Percentiles rank a stretch among this genome's conserved stretches.
Conservation (phyloP, 176 grass and related monocot species). For the Dendrocalamus sinicus region DNA sequence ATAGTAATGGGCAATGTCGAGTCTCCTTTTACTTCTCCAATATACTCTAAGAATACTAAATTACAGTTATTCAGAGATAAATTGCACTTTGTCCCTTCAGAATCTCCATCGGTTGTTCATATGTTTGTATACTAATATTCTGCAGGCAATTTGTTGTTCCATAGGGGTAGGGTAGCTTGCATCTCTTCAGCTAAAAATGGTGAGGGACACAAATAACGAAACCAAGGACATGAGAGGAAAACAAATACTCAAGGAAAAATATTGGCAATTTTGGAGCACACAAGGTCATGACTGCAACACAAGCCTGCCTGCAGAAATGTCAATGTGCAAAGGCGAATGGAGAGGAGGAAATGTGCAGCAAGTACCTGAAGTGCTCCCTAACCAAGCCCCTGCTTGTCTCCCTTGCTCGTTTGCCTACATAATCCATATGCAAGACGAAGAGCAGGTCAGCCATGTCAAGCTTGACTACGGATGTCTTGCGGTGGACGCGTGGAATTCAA, state of each 20-base stretch:
- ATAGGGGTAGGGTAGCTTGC: not conserved
- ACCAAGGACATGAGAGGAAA: not conserved
- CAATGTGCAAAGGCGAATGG: too few relatives aligned
- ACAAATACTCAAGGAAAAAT: too few relatives aligned
- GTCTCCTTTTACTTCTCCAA: not conserved
- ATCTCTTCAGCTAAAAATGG: not conserved
- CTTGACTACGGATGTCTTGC: too few relatives aligned
- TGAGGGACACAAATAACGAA: not conserved
- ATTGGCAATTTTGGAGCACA: not conserved
- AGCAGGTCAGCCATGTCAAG: too few relatives aligned
- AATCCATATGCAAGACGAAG: not conserved
- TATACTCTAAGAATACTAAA: not conserved
- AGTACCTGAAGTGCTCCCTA: not conserved
- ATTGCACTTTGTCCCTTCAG: not conserved
- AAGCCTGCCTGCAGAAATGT: not conserved
- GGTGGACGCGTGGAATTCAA: not conserved
- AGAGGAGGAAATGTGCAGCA: too few relatives aligned
- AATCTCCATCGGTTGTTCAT: too few relatives aligned
- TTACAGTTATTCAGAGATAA: not conserved
- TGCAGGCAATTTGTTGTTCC: not conserved
- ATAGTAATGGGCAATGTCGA: too few relatives aligned
- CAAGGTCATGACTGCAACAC: too few relatives aligned
- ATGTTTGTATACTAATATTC: too few relatives aligned
- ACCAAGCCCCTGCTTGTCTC: too few relatives aligned
- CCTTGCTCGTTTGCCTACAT: not conserved